Percentiles rank a stretch among this genome's conserved stretches.
phyloP scores from a whole-genome alignment of 2,329 filamentous ascomycete genomes.

The Alternaria metachromatica region DNA sequence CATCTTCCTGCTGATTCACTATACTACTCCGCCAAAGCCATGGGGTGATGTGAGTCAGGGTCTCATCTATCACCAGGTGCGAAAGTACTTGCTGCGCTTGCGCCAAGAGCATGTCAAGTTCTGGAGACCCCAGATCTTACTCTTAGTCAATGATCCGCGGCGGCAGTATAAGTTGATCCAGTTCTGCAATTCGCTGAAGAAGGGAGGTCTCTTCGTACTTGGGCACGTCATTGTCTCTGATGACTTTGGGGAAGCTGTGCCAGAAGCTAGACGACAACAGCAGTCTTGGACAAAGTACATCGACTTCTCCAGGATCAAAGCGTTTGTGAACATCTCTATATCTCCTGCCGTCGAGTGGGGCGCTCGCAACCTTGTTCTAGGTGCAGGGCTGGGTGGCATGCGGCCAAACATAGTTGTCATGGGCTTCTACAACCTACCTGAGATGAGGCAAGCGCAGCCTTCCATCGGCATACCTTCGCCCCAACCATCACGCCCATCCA shows the following conservation, averaged over 20 bases:
- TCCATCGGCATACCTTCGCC: slow-evolving; percentile 63
- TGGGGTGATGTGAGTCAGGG: slow-evolving; percentile 93
- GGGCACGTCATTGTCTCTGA: slow-evolving; percentile 87
- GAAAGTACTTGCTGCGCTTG: slow-evolving; percentile 84
- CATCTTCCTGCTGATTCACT: slow-evolving; percentile 86
- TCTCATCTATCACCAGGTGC: slow-evolving; percentile 85
- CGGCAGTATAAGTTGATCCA: slow-evolving; percentile 83
- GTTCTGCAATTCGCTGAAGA: slow-evolving; percentile 91
- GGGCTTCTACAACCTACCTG: slow-evolving; percentile 80
- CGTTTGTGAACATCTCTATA: slow-evolving; percentile 86
- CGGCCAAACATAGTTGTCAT: slow-evolving; percentile 84
- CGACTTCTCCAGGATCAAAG: slow-evolving; percentile 84
- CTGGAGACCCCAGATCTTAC: slow-evolving; percentile 86
- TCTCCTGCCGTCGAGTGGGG: slow-evolving; percentile 86
- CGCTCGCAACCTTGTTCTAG: slow-evolving; percentile 79
- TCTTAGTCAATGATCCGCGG: slow-evolving; percentile 84
- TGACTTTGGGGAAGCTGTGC: slow-evolving; percentile 78
- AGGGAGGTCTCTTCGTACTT: slow-evolving; percentile 82
- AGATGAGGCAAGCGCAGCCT: slow-evolving; percentile 69
- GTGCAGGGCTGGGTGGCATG: slow-evolving; percentile 85
- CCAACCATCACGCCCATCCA: slow-evolving; percentile 45
- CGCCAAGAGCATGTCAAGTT: slow-evolving; percentile 92
- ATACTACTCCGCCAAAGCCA: slow-evolving; percentile 81
- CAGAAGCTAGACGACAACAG: slow-evolving; percentile 82
- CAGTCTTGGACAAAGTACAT: slow-evolving; percentile 86